phyloP scores from a whole-genome alignment of 2,329 filamentous ascomycete species.

The Alternaria consortialis region DNA sequence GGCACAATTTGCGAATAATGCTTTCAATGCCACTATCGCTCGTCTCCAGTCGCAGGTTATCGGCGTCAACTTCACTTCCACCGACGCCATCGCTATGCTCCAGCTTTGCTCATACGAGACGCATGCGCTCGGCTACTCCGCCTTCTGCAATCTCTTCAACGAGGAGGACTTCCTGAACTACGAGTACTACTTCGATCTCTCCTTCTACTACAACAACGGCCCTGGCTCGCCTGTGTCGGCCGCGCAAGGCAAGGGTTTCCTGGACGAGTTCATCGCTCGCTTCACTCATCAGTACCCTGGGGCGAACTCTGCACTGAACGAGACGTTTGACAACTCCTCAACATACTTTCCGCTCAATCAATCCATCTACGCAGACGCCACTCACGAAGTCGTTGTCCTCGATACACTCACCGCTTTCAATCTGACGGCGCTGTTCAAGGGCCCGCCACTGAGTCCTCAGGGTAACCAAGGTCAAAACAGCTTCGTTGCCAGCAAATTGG shows the following conservation, averaged over 20 bases:
- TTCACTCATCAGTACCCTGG: slow-evolving; percentile 37
- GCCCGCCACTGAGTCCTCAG: slow-evolving; percentile 29
- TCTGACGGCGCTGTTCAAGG: slow-evolving; percentile 41
- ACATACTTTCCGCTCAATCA: slow-evolving; percentile 57
- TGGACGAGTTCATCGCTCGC: slow-evolving; percentile 42
- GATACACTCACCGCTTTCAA: slow-evolving; percentile 43
- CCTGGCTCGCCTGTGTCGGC: slow-evolving; percentile 42
- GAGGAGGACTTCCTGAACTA: slow-evolving; percentile 56
- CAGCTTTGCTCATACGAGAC: slow-evolving; percentile 49
- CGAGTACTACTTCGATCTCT: slow-evolving; percentile 57
- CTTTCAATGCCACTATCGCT: slow-evolving; percentile 41
- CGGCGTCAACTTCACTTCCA: slow-evolving; percentile 43
- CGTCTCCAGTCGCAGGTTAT: slow-evolving; percentile 39
- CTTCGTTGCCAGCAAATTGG: slow-evolving; percentile 40
- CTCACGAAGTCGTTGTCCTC: slow-evolving; percentile 54
- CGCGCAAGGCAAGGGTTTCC: slow-evolving; percentile 45
- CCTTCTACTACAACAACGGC: slow-evolving; percentile 49
- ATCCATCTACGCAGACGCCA: slow-evolving; percentile 55
- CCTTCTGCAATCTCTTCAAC: slow-evolving; percentile 55
- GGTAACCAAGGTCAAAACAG: slow-evolving; percentile 32
- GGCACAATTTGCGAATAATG: slow-evolving; percentile 32
- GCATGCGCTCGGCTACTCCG: slow-evolving; percentile 54
- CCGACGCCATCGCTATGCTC: slow-evolving; percentile 53
- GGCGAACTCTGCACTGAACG: slow-evolving; percentile 32
- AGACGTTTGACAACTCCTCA: slow-evolving; percentile 51